Percentiles rank a stretch among this genome's conserved stretches.
phyloP scores from a whole-genome alignment of 2,329 filamentous ascomycete species.

The Grosmannia huntii region DNA sequence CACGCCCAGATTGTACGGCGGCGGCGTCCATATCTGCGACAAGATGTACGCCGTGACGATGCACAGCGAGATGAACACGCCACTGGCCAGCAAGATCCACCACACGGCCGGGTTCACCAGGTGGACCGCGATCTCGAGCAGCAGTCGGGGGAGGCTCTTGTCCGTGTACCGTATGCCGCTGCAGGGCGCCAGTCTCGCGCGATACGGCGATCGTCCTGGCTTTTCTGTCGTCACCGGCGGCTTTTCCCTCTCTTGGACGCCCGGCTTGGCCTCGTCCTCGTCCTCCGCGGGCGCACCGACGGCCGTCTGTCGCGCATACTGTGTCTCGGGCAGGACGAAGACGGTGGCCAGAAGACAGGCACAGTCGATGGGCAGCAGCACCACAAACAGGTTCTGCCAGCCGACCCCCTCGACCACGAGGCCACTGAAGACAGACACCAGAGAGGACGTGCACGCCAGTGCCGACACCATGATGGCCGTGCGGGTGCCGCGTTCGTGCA shows the following conservation, averaged over 20 bases:
- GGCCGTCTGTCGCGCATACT: not conserved
- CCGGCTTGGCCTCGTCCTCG: not conserved
- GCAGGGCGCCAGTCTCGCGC: not conserved
- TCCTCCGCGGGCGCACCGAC: not conserved
- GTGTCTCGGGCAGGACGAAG: not conserved
- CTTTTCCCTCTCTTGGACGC: not conserved
- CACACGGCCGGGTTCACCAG: not conserved
- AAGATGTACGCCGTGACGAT: not conserved
- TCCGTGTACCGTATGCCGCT: not conserved
- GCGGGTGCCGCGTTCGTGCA: not conserved
- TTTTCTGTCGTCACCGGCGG: not conserved
- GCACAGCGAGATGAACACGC: not conserved
- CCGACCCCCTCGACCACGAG: not conserved
- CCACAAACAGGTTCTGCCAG: not conserved
- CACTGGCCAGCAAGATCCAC: not conserved
- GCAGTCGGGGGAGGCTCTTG: not conserved
- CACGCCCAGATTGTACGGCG: not conserved
- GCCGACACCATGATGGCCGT: not conserved
- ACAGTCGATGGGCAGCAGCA: not conserved
- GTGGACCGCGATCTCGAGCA: not conserved
- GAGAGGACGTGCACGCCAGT: not conserved
- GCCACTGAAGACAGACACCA: not conserved
- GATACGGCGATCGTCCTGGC: not conserved
- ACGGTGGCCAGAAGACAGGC: not conserved
- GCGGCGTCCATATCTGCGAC: not conserved